Base-by-base conservation (phyloP, 345 rosid genomes). In the Citrus maxima region DNA sequence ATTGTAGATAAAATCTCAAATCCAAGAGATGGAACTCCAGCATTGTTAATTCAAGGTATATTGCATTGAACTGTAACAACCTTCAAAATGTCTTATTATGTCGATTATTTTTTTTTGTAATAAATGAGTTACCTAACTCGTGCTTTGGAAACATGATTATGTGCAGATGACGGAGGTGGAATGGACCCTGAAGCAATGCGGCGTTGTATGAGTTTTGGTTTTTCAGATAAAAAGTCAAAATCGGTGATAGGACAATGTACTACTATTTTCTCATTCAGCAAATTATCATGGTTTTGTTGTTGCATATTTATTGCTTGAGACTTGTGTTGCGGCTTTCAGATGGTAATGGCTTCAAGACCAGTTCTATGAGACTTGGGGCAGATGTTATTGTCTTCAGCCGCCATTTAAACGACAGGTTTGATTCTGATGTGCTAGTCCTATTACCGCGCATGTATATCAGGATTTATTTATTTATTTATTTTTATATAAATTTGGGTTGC, bases 331-430 rank as follows among this genome's bases (percentile, higher is more conserved):
- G 75, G 75, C 80, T 85, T 90, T 73, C 86, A 93, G 99, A 95
- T 88, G 99, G 98, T 18, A 95, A 95, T 86, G 98, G 99, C 82
- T 95, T 93, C 88, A 95, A 95, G 92, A 95, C 99, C 18, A 91
- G 99, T 86, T 86, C 98, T 75, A 93, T 92, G 97, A 89, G 99
- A 85, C 97, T 95, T 79, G 98, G 99, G 80, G 98, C 95, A 69
- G 99, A 93, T 85, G 99, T 89, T 66, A 85, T 95, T 49, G 96
- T 95, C 79, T 92, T 95, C 89, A 95, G 93, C 85, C 89, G 98
- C 78, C 89, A 87, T 82, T 10, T 74, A 69, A 78, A 81, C 63
- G 75, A 94, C 59, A 86, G 93, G 99, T 96, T 79, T 77, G 93
- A 78, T 78, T 81, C 61, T 59, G 16, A 38, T 70, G 10, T 46